phyloP scores from a whole-genome alignment of 208 protist species.

The Leishmania martiniquensis region DNA sequence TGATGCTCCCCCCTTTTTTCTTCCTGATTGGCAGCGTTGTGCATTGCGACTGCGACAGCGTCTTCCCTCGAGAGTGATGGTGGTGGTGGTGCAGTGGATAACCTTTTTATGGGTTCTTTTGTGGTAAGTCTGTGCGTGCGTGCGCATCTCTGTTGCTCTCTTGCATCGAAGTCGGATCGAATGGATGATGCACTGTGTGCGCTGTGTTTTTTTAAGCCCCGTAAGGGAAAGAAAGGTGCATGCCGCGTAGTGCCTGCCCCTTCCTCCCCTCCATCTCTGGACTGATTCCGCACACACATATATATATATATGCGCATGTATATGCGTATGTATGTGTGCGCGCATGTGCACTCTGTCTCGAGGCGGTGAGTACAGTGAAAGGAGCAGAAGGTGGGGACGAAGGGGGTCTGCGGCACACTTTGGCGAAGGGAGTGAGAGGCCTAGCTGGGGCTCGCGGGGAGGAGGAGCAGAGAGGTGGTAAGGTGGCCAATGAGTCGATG shows the following conservation, averaged over 20 bases:
- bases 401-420: neutral
- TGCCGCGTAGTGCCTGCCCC: neutral
- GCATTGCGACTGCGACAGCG: neutral
- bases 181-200: neutral
- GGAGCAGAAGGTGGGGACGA: no score
- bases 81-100: neutral
- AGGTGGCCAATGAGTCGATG: neutral
- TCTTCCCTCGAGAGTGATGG: neutral
- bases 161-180: neutral
- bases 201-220: slow-evolving; percentile 4
- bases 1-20: neutral
- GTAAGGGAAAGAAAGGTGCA: neutral
- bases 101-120: no score
- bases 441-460: neutral
- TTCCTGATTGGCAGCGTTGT: neutral
- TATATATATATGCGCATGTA: no score
- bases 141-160: neutral
- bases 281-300: no score
- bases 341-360: no score
- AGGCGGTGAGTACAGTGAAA: no score
- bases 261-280: no score
- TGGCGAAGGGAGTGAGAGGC: neutral
- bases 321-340: no score
- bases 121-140: neutral
- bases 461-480: neutral